phyloP scores from a whole-genome alignment of 2,329 filamentous ascomycete species.

The Calonectria naviculata region DNA sequence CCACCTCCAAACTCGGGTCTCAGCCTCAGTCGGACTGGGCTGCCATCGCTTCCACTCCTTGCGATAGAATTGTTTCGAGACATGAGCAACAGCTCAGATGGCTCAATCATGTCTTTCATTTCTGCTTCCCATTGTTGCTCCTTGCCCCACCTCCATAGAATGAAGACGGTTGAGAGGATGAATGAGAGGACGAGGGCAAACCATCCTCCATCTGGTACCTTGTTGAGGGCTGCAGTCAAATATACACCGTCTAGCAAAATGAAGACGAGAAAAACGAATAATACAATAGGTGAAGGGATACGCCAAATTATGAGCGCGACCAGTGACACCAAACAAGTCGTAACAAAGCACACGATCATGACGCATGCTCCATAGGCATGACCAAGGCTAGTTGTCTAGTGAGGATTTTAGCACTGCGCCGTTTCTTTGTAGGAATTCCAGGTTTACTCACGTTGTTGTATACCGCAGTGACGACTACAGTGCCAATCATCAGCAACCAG shows the following conservation, averaged over 20 bases:
- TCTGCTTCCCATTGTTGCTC: constrained; percentile 82
- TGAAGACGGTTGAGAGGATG: constrained; percentile 72
- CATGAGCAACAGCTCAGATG: constrained; percentile 50
- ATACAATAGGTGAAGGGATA: constrained; percentile 68
- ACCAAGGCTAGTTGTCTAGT: constrained; percentile 71
- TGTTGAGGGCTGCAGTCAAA: constrained; percentile 75
- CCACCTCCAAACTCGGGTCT: constrained; percentile 55
- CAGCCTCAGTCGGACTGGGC: constrained; percentile 41
- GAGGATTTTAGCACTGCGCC: constrained; percentile 36
- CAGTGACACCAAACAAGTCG: constrained; percentile 78
- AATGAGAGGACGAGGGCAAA: constrained; percentile 76
- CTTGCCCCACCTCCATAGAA: constrained; percentile 84
- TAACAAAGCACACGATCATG: constrained; percentile 83
- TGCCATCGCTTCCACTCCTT: constrained; percentile 26
- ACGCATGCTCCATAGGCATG: constrained; percentile 85
- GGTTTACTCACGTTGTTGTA: constrained; percentile 71
- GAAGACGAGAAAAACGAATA: constrained; percentile 71
- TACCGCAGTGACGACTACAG: constrained; percentile 78
- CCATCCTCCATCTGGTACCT: constrained; percentile 82
- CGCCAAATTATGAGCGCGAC: constrained; percentile 80
- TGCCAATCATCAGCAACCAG: constrained; percentile 81
- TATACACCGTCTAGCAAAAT: constrained; percentile 76
- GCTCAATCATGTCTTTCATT: constrained; percentile 66
- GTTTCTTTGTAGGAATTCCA: neutral
- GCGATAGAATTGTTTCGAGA: constrained; percentile 39